phyloP scores from a whole-genome alignment of 441 rosid genomes.

The Adansonia gregorii region DNA sequence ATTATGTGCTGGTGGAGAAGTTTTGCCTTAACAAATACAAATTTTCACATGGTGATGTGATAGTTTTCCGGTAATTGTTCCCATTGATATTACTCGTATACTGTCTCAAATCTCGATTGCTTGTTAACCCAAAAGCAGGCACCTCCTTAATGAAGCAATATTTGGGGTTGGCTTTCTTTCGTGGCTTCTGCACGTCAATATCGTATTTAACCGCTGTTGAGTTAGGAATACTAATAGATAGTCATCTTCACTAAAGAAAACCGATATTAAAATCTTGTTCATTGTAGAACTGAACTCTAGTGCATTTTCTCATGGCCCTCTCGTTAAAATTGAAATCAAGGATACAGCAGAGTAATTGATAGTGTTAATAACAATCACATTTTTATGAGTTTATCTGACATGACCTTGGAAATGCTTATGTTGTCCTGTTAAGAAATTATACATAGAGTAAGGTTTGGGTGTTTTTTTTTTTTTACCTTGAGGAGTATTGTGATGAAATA shows the following conservation, averaged over 20 bases:
- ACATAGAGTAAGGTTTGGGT: too few relatives aligned
- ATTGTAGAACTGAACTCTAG: not conserved
- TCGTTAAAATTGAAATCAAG: not conserved
- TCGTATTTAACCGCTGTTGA: constrained; percentile 1
- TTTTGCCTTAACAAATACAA: constrained; percentile 66
- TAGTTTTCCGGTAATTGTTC: constrained; percentile 63
- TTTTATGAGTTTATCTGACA: not conserved
- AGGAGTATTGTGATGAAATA: not conserved
- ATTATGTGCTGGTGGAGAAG: constrained; percentile 74
- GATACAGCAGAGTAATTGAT: not conserved
- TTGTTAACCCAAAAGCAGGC: not conserved
- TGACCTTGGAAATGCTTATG: too few relatives aligned
- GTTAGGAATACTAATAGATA: not conserved
- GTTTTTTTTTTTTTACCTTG: too few relatives aligned
- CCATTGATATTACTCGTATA: not conserved
- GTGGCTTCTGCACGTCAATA: not conserved
- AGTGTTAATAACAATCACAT: constrained; percentile 20
- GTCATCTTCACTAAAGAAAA: too few relatives aligned
- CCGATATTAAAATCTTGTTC: not conserved
- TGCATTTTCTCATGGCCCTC: not conserved
- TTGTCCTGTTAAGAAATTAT: too few relatives aligned
- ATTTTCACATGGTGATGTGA: constrained; percentile 78
- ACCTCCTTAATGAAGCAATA: not conserved
- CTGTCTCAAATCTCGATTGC: not conserved
- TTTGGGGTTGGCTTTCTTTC: not conserved